Conservation (phyloP, 306 rosid species). For the Prunus padus region DNA sequence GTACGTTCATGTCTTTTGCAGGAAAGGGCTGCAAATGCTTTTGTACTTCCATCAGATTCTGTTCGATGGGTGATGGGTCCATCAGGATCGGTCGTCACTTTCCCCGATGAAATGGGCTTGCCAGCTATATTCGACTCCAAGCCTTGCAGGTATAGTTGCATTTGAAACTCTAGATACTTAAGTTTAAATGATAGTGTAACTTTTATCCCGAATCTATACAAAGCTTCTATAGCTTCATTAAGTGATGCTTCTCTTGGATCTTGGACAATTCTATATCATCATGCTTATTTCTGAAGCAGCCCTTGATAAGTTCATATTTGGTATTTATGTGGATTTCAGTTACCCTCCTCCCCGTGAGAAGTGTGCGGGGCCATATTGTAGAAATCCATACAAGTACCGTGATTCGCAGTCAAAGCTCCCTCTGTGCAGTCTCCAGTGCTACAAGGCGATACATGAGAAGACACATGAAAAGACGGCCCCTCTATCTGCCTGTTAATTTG, state of each 20-base stretch:
- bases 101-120: conserved; percentile 51
- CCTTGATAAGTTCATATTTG: not conserved
- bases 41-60: conserved; percentile 39
- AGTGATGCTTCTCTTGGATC: not conserved
- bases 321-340: conserved; percentile 35
- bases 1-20: conserved; percentile 22
- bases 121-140: conserved; percentile 49
- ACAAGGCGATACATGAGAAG: conserved; percentile 48
- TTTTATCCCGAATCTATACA: not conserved
- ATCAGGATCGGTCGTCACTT: conserved; percentile 48
- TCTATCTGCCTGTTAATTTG: conserved; percentile 28
- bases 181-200: not conserved
- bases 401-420: conserved; percentile 66
- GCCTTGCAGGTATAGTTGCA: conserved; percentile 38
- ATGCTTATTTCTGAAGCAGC: not conserved
- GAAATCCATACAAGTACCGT: conserved; percentile 52
- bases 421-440: conserved; percentile 58
- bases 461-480: conserved; percentile 33
- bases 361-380: conserved; percentile 57
- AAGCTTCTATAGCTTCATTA: not conserved
- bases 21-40: conserved; percentile 47
- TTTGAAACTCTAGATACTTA: not conserved
- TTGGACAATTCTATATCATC: not conserved
- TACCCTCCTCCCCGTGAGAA: conserved; percentile 60
- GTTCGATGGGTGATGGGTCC: conserved; percentile 53